phyloP scores from a whole-genome alignment of 345 rosid genomes.

The Citrus maxima region DNA sequence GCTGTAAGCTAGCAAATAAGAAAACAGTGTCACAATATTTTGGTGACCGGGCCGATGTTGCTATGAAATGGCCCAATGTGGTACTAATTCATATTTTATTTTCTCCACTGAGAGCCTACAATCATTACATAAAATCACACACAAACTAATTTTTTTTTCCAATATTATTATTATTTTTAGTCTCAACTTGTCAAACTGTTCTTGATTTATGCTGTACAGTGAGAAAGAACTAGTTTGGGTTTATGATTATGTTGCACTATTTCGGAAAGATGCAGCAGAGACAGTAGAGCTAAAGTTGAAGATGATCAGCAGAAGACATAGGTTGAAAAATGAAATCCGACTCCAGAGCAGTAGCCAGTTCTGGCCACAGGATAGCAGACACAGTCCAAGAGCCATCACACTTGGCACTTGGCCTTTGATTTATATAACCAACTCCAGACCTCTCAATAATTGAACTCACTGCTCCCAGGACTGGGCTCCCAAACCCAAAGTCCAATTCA shows the following conservation, averaged over 20 bases:
- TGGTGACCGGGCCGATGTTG: no score
- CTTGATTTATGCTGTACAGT: neutral
- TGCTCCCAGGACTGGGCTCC: conserved; percentile 63
- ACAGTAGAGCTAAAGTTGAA: conserved; percentile 22
- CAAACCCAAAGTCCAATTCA: conserved; percentile 77
- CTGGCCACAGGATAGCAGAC: conserved; percentile 74
- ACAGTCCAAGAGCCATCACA: conserved; percentile 77
- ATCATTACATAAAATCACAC: no score
- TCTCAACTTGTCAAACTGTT: neutral
- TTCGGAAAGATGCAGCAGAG: no score
- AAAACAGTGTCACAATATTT: no score
- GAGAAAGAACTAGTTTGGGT: neutral
- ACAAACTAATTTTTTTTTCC: neutral
- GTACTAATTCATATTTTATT: neutral
- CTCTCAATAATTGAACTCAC: conserved; percentile 57
- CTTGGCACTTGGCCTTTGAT: conserved; percentile 69
- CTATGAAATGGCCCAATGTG: neutral
- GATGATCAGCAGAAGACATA: conserved; percentile 44
- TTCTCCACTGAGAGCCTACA: no score
- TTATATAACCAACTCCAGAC: conserved; percentile 70
- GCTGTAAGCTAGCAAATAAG: neutral
- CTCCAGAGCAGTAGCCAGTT: conserved; percentile 61
- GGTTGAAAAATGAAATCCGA: conserved; percentile 74
- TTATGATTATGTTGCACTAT: neutral
- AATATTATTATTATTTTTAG: neutral